phyloP scores from a whole-genome alignment of 2,329 filamentous ascomycete genomes.

The Colletotrichum truncatum region DNA sequence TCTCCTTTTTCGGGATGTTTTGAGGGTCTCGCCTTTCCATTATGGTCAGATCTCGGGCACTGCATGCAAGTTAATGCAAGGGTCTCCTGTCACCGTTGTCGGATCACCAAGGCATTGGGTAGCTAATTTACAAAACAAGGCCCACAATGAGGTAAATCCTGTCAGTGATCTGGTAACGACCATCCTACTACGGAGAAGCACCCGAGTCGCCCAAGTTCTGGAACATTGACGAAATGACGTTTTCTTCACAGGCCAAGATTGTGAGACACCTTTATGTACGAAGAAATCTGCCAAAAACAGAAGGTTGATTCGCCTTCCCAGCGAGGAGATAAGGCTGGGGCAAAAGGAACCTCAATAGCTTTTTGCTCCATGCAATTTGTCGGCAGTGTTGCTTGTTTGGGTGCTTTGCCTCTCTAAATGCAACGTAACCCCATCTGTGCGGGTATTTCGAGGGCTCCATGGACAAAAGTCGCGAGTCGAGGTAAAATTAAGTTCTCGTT shows the following conservation, averaged over 20 bases:
- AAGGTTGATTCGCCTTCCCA: background rate
- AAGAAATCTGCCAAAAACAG: conserved; percentile 22
- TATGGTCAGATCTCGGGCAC: background rate
- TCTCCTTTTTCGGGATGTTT: background rate
- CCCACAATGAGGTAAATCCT: background rate
- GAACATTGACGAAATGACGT: background rate
- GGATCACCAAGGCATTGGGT: background rate
- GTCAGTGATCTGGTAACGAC: background rate
- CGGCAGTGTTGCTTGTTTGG: conserved; percentile 16
- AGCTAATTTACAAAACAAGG: background rate
- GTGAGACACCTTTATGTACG: background rate
- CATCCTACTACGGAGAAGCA: background rate
- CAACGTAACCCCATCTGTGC: conserved; percentile 10
- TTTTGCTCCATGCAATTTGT: background rate
- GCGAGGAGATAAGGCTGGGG: background rate
- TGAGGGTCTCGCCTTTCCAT: conserved; percentile 13
- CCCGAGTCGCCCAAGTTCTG: background rate
- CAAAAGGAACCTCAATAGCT: background rate
- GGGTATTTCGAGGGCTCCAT: background rate
- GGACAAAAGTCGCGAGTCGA: conserved; percentile 7
- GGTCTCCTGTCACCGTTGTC: background rate
- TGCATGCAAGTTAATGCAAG: background rate
- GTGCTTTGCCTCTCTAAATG: background rate
- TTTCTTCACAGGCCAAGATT: conserved; percentile 13
- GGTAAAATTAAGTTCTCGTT: conserved; percentile 19